Evolutionary conservation across 2,329 filamentous ascomycete genomes (phyloP), one percentile per base, ranked within the genome.

Genomic region (Byssochlamys sp.): DNA sequence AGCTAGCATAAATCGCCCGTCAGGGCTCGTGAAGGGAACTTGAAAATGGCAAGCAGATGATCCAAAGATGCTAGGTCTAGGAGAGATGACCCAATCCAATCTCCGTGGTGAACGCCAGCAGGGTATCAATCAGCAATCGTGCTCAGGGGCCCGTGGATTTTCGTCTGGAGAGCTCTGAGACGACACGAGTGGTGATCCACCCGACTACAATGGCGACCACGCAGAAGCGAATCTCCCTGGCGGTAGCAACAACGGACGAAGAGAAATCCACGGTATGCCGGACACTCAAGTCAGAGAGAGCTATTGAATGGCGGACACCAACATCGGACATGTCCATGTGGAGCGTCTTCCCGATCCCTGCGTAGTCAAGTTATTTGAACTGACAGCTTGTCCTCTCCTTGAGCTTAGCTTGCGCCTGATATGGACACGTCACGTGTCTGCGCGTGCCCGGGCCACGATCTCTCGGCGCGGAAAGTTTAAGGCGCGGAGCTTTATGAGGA

Each of bases 231-330:
- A 81, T 67, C 65, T 83, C 80, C 62, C 76, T 77, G 35, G 77
- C 76, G 59, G 82, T 68, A 56, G 74, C 72, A 50, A 78, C 71
- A 54, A 77, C 72, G 19, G 78, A 78, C 24, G 78, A 72, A 52
- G 78, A 78, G 59, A 82, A 67, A 61, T 81, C 76, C 59, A 84
- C 63, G 29, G 75, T 75, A 63, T 83, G 80, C 60, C 75, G 72
- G 61, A 83, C 75, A 56, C 76, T 69, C 58, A 78, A 63, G 61
- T 66, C 71, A 53, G 70, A 69, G 54, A 75, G 72, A 60, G 71
- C 69, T 60, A 78, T 67, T 60, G 75, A 71, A 67, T 80, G 78
- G 64, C 73, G 75, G 55, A 80, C 71, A 57, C 72, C 74, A 59
- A 72, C 67, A 67, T 73, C 71, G 57, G 74, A 67, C 56, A 75